Evolutionary conservation across 2,329 filamentous ascomycete species (phyloP).

Genomic region (Penicillium sp.): DNA sequence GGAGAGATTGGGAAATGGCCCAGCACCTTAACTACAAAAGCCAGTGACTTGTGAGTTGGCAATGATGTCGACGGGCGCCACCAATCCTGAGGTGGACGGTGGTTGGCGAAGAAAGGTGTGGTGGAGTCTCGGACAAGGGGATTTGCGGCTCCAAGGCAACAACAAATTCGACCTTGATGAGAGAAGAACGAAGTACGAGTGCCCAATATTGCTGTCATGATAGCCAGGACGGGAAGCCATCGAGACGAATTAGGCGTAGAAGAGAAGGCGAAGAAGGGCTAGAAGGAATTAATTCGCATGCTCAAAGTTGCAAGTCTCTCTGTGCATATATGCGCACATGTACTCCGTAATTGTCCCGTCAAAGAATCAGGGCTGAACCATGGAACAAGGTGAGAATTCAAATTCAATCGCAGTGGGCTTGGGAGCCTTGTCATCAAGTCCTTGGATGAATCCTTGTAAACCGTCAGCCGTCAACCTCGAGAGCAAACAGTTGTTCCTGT

Average conservation of each 20-base stretch:
- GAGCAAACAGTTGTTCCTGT: background rate
- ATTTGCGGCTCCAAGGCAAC: conserved; percentile 32
- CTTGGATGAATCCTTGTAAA: background rate
- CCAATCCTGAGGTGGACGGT: background rate
- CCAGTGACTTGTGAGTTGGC: conserved; percentile 20
- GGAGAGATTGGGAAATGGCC: background rate
- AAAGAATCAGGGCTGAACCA: background rate
- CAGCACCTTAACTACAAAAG: conserved; percentile 4
- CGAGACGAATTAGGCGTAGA: background rate
- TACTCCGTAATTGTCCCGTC: conserved; percentile 3
- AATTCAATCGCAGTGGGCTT: background rate
- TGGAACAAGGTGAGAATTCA: conserved; percentile 5
- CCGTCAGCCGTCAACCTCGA: background rate
- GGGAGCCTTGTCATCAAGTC: background rate
- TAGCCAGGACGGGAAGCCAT: background rate
- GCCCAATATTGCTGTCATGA: background rate
- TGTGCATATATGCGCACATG: background rate
- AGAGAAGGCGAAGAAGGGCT: background rate
- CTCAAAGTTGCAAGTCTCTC: background rate
- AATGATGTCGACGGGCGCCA: conserved; percentile 27
- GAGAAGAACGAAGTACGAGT: background rate
- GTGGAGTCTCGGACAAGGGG: conserved; percentile 16
- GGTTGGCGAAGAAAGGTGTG: conserved; percentile 11
- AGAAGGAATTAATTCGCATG: background rate
- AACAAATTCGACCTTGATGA: conserved; percentile 10